Percentiles rank a stretch among this genome's conserved stretches.
Evolutionary conservation across 2,329 filamentous ascomycete species (phyloP).

Genomic region (Fusarium setosum): DNA sequence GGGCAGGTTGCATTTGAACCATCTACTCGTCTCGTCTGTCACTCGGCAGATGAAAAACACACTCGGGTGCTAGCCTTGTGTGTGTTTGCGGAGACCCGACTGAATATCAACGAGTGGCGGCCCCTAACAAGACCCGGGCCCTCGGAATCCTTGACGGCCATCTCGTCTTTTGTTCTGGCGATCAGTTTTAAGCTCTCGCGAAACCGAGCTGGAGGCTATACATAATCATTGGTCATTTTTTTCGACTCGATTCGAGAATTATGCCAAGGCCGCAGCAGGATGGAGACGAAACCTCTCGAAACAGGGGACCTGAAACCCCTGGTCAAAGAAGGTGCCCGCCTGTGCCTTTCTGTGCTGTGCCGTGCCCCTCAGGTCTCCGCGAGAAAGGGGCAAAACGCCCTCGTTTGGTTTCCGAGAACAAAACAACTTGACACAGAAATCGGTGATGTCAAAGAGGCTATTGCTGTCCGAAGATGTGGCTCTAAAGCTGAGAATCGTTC

Average conservation of each 20-base stretch:
- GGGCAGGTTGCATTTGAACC: constrained; percentile 1
- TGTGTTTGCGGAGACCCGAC: not conserved
- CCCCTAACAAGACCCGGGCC: not conserved
- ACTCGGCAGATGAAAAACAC: constrained; percentile 7
- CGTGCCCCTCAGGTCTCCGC: constrained; percentile 10
- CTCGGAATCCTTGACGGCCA: not conserved
- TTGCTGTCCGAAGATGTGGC: no score
- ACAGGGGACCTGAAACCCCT: constrained; percentile 28
- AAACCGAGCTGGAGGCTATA: not conserved
- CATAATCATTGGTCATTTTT: not conserved
- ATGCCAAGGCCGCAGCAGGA: constrained; percentile 5
- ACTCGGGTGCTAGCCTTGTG: not conserved
- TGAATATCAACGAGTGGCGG: not conserved
- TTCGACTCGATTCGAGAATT: not conserved
- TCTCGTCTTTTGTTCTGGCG: not conserved
- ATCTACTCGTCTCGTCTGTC: not conserved
- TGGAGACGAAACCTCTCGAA: constrained; percentile 26
- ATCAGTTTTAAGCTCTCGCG: constrained; percentile 10
- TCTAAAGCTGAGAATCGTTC: not conserved
- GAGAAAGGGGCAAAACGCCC: constrained; percentile 16
- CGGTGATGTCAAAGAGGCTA: not conserved
- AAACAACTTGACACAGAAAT: constrained; percentile 3
- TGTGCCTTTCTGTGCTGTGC: no score
- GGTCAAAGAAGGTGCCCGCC: constrained; percentile 6
- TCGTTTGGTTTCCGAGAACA: not conserved